These are phyloP conservation scores for Fusarium ambrosium DNA, from an alignment of 2,329 filamentous ascomycete species.

Conservation along the genomic window DNA sequence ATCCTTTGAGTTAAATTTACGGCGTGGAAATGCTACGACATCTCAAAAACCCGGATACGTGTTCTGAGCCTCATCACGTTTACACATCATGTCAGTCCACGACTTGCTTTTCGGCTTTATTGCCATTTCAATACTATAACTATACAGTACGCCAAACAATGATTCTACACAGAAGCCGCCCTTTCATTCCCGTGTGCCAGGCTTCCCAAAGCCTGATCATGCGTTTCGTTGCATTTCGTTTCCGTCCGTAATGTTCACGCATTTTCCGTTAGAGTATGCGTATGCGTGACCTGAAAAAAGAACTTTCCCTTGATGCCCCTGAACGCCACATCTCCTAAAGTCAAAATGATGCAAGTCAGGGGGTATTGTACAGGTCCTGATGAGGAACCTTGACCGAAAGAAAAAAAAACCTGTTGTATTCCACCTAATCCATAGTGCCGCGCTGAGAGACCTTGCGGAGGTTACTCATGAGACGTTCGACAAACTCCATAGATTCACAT, in stretches of 20 bases:
- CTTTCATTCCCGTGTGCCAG: slow-evolving; percentile 4
- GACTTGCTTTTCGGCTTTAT: neutral
- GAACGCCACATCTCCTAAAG: slow-evolving; percentile 32
- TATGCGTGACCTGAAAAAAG: slow-evolving; percentile 11
- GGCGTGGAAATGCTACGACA: neutral
- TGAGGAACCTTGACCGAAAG: neutral
- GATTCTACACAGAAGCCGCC: slow-evolving; percentile 27
- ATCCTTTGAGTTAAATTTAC: neutral
- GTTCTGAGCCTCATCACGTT: neutral
- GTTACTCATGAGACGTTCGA: slow-evolving; percentile 67
- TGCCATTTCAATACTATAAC: neutral
- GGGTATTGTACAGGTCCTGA: slow-evolving; percentile 17
- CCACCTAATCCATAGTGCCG: slow-evolving; percentile 11
- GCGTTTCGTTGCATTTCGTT: slow-evolving; percentile 13
- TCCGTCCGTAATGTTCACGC: slow-evolving; percentile 2
- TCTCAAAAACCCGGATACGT: no score
- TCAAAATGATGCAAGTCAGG: slow-evolving; percentile 14
- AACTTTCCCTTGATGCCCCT: slow-evolving; percentile 2
- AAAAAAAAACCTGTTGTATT: neutral
- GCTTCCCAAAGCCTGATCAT: slow-evolving; percentile 17
- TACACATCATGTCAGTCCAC: neutral
- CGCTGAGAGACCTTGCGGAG: slow-evolving; percentile 57
- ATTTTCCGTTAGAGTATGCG: slow-evolving; percentile 9
- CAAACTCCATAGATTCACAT: slow-evolving; percentile 61
- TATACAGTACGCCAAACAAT: slow-evolving; percentile 15